Evolutionary conservation across 495 filamentous ascomycete species (phyloP), one percentile per base, ranked within the genome.

Genomic region (Neurospora discreta): DNA sequence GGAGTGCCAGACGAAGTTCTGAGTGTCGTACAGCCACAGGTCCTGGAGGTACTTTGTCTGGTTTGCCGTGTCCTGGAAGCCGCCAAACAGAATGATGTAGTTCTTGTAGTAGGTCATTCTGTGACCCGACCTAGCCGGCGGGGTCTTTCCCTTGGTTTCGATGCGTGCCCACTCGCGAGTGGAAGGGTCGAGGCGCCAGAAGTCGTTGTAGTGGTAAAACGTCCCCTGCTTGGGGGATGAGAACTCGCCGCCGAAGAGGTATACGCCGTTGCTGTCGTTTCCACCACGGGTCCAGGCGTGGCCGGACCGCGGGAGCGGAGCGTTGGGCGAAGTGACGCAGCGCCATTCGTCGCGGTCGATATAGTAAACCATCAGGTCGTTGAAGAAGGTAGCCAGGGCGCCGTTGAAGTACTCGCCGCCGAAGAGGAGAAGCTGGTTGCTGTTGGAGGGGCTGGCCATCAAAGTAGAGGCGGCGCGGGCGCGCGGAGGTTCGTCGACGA

Each of bases 181-280:
- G 7, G 86, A 84, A 0, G 93, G 89, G 69, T 97, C 93, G 42
- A 98, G 89, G 39, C 92, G 86, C 95, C 95, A 99, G 78, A 98
- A 98, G 78, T 98, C 95, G 80, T 97, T 97, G 83, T 99, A 99
- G 76, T 99, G 95, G 78, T 99, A 98, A 79, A 99, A 99, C 2
- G 95, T 99, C 5, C 95, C 95, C 79, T 99, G 95, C 77, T 98
- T 99, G 1, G 95, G 95, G 67, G 78, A 82, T 71, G 79, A 81
- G 73, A 88, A 87, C 73, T 88, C 84, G 75, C 95, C 95, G 76
- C 95, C 95, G 75, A 98, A 98, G 18, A 99, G 80, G 81, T 95
- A 99, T 52, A 98, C 85, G 30, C 90, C 90, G n/a, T 90, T 89
- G 70, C 81, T 82, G 39, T 90, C 87, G 79, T 96, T 95, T 18